Conservation (phyloP, 495 filamentous ascomycete species). For the Daldinia bambusicola region DNA sequence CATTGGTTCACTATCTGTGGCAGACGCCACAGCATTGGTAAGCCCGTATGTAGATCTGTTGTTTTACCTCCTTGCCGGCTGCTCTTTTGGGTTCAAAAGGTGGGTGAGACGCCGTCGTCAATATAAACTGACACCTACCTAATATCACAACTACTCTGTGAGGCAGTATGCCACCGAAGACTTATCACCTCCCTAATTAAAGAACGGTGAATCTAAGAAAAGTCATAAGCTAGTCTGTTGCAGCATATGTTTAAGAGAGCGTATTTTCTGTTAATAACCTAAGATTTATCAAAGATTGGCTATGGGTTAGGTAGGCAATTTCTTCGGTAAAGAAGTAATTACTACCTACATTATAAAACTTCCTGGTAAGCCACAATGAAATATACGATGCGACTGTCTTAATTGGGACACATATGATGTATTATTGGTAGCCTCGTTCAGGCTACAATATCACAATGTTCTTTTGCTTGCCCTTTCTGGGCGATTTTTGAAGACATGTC, state of each 20-base stretch:
- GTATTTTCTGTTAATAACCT: not conserved
- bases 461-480: not conserved
- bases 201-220: not conserved
- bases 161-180: not conserved
- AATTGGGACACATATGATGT: not conserved
- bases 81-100: not conserved
- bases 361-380: not conserved
- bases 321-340: not conserved
- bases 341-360: not conserved
- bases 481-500: not conserved
- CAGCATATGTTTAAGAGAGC: not conserved
- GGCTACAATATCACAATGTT: not conserved
- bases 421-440: not conserved
- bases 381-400: not conserved
- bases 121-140: not conserved
- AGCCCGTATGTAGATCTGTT: not conserved
- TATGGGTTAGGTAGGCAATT: not conserved
- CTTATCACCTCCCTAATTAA: not conserved
- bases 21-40: not conserved
- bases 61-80: not conserved
- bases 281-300: not conserved
- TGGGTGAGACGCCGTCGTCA: too few species aligned
- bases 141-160: not conserved
- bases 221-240: not conserved
- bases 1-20: not conserved